Evolutionary conservation across 23 red algal species (phyloP).

Genomic region (Cyanidioschyzon merolae): DNA sequence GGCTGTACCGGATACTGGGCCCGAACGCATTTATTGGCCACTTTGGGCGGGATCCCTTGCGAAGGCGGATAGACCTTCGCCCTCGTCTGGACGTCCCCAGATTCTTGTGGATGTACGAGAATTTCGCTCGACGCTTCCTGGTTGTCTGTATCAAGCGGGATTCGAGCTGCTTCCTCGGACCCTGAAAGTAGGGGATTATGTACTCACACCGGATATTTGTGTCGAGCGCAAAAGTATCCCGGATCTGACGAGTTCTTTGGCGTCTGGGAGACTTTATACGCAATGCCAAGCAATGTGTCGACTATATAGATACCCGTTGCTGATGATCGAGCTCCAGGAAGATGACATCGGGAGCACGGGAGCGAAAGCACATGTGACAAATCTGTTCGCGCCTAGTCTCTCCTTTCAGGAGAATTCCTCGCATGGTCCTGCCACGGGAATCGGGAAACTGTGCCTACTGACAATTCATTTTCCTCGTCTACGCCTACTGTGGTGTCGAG

Average conservation of each 20-base stretch:
- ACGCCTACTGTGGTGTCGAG: slow-evolving; percentile 73
- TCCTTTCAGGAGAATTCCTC: background rate
- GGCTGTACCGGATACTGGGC: slow-evolving; percentile 23
- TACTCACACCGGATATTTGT: slow-evolving; percentile 60
- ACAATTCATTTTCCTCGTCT: slow-evolving; percentile 66
- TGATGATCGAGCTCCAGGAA: slow-evolving; percentile 78
- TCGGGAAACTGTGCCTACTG: slow-evolving; percentile 72
- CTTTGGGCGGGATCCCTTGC: background rate
- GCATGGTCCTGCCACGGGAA: slow-evolving; percentile 22
- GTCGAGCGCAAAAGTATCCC: slow-evolving; percentile 85
- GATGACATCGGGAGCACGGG: background rate
- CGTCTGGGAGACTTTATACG: slow-evolving; percentile 60
- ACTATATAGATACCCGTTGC: slow-evolving; percentile 50
- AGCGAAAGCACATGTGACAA: background rate
- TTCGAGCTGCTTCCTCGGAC: slow-evolving; percentile 50
- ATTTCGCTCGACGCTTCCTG: slow-evolving; percentile 54
- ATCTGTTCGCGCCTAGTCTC: background rate
- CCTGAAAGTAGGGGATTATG: slow-evolving; percentile 78
- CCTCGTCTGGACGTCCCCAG: background rate
- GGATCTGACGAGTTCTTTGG: slow-evolving; percentile 67
- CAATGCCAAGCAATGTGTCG: slow-evolving; percentile 71
- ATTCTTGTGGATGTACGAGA: slow-evolving; percentile 81
- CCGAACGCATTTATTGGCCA: slow-evolving; percentile 21
- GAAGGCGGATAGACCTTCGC: background rate
- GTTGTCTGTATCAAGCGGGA: slow-evolving; percentile 40